Evolutionary conservation across 2,329 filamentous ascomycete genomes (phyloP).

Genomic region (Clarireedia monteithiana): DNA sequence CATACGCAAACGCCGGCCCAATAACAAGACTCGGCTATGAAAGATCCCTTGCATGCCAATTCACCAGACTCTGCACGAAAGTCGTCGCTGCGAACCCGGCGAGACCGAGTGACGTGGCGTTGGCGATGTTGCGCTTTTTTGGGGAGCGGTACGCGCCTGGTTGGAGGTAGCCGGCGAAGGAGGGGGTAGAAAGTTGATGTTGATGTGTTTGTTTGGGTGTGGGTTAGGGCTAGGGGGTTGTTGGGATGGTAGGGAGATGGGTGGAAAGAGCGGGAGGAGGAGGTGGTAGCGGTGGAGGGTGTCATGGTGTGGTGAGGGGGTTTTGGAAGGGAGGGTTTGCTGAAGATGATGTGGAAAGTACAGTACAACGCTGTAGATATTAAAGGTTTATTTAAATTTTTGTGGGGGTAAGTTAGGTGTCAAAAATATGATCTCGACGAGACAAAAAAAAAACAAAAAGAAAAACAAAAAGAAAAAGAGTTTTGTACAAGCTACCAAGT

Average conservation of each 20-base stretch:
- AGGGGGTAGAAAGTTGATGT: slow-evolving; percentile 36
- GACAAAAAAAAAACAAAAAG: too few relatives aligned
- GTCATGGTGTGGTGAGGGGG: too few relatives aligned
- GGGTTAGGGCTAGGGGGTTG: neutral
- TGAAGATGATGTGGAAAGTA: too few relatives aligned
- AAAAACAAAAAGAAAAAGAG: too few relatives aligned
- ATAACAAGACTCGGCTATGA: slow-evolving; percentile 45
- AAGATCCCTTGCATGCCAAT: slow-evolving; percentile 42
- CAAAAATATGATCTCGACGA: too few relatives aligned
- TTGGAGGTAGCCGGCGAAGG: slow-evolving; percentile 53
- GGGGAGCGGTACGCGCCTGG: slow-evolving; percentile 48
- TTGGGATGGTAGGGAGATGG: neutral
- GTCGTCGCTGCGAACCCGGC: slow-evolving; percentile 55
- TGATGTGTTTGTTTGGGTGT: slow-evolving; percentile 15
- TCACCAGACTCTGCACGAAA: slow-evolving; percentile 51
- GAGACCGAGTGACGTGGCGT: slow-evolving; percentile 52
- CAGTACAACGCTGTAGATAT: too few relatives aligned
- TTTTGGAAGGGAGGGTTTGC: too few relatives aligned
- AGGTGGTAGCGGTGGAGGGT: neutral
- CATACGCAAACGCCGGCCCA: slow-evolving; percentile 50
- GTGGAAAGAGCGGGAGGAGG: neutral
- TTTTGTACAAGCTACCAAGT: too few relatives aligned
- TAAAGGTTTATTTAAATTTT: too few relatives aligned
- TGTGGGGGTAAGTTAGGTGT: too few relatives aligned
- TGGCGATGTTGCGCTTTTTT: slow-evolving; percentile 46